Conservation (phyloP, 768 basidiomycete genomes). For the Boletus rubroflammeus region DNA sequence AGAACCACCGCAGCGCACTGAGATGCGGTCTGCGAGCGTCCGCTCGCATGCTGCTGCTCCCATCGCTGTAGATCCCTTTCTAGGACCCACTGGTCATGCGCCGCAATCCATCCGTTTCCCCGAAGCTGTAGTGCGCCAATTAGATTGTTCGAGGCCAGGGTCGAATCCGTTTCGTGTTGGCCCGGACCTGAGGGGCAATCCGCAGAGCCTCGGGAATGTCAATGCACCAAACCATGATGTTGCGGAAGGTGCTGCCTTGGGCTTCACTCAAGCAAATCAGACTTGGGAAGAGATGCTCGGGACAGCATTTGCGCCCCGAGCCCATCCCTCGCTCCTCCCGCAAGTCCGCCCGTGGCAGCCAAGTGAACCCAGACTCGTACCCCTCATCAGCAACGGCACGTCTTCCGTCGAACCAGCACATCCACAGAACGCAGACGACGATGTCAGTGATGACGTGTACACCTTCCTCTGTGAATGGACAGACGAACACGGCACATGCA, state of each 20-base stretch:
- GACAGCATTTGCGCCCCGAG: not conserved
- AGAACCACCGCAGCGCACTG: not conserved
- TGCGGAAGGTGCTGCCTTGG: not conserved
- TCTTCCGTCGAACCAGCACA: not conserved
- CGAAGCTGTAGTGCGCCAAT: not conserved
- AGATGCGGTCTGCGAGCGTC: not conserved
- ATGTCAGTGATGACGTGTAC: slow-evolving; percentile 4
- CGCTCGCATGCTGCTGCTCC: not conserved
- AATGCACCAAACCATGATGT: not conserved
- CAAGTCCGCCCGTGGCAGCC: slow-evolving; percentile 1
- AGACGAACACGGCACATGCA: slow-evolving; percentile 17
- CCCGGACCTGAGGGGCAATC: not conserved
- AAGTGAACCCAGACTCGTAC: not conserved
- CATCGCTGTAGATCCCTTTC: not conserved
- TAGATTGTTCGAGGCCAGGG: not conserved
- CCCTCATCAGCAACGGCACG: not conserved
- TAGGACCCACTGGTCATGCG: not conserved
- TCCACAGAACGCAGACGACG: not conserved
- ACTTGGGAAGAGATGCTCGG: slow-evolving; percentile 8
- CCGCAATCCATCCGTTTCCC: not conserved
- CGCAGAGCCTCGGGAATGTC: not conserved
- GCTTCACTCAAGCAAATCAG: not conserved
- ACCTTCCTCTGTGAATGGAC: slow-evolving; percentile 21
- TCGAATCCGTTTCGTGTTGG: not conserved
- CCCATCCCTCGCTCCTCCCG: not conserved